These are phyloP conservation scores for Xylaria sp. DNA, from an alignment of 2,329 filamentous ascomycete genomes.

Conservation along the genomic window DNA sequence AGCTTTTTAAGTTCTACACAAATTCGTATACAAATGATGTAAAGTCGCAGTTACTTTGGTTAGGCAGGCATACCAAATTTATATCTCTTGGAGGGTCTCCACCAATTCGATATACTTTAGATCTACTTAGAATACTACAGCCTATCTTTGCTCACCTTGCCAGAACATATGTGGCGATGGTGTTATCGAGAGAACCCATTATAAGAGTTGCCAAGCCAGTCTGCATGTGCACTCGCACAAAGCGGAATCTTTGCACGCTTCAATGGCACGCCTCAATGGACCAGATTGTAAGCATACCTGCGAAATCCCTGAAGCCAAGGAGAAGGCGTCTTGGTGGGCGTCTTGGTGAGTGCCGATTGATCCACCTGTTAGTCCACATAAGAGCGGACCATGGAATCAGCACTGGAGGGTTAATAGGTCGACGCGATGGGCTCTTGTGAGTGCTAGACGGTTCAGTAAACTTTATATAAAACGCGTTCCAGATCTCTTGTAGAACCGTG, in stretches of 20 bases:
- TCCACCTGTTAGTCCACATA: background rate
- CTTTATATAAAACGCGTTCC: too few species aligned
- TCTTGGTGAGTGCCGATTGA: background rate
- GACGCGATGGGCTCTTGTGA: too few species aligned
- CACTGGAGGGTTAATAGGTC: too few species aligned
- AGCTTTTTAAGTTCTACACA: background rate
- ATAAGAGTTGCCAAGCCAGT: background rate
- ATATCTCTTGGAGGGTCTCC: background rate
- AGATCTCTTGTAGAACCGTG: too few species aligned
- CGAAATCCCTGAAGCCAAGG: background rate
- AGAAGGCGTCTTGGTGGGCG: too few species aligned
- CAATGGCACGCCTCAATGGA: too few species aligned
- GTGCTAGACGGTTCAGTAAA: too few species aligned
- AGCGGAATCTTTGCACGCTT: too few species aligned
- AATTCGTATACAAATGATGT: background rate
- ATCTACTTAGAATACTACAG: too few species aligned
- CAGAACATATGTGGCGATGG: background rate
- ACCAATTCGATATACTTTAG: background rate
- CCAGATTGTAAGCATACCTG: too few species aligned
- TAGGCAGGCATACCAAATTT: background rate
- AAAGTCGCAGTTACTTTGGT: background rate
- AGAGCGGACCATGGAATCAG: too few species aligned
- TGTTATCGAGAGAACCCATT: background rate
- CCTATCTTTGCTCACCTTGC: background rate
- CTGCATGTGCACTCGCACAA: background rate